A percentile compares a stretch with the other conserved stretches of the same genome.
phyloP scores from a whole-genome alignment of 768 basidiomycete genomes.

The Pleurotus djamor region DNA sequence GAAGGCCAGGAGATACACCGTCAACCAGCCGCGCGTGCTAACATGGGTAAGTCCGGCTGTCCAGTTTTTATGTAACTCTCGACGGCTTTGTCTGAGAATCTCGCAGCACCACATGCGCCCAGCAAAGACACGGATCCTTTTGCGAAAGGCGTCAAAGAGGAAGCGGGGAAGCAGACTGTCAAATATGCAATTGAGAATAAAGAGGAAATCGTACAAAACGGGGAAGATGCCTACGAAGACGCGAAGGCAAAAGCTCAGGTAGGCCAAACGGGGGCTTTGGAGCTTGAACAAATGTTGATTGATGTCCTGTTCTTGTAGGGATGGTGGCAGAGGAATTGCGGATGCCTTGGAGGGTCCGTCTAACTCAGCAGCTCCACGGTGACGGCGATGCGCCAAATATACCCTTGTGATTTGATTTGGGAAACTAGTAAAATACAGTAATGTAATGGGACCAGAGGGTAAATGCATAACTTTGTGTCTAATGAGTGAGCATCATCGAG shows the following conservation, averaged over 20 bases:
- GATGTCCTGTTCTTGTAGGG: not conserved
- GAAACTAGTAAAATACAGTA: not conserved
- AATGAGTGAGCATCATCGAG: too few species aligned
- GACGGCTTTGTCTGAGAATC: not conserved
- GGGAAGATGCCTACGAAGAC: constrained; percentile 3
- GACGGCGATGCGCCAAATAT: too few species aligned
- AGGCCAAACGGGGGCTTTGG: not conserved
- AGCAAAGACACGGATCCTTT: not conserved
- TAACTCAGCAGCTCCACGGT: not conserved
- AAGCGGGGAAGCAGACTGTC: constrained; percentile 4
- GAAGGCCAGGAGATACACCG: not conserved
- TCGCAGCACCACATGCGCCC: not conserved
- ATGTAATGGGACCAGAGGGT: not conserved
- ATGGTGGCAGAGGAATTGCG: constrained; percentile 7
- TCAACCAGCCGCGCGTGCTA: not conserved
- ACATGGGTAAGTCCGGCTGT: not conserved
- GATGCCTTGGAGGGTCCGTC: constrained; percentile 1
- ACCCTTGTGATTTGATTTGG: too few species aligned
- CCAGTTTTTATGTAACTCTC: not conserved
- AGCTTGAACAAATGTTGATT: not conserved
- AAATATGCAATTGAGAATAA: not conserved
- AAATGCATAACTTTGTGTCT: not conserved
- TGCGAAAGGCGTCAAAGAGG: not conserved
- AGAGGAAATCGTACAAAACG: not conserved
- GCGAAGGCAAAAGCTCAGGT: constrained; percentile 3